These are phyloP conservation scores for Penicillium sp. DNA, from an alignment of 2,329 filamentous ascomycete genomes.

Conservation along the genomic window DNA sequence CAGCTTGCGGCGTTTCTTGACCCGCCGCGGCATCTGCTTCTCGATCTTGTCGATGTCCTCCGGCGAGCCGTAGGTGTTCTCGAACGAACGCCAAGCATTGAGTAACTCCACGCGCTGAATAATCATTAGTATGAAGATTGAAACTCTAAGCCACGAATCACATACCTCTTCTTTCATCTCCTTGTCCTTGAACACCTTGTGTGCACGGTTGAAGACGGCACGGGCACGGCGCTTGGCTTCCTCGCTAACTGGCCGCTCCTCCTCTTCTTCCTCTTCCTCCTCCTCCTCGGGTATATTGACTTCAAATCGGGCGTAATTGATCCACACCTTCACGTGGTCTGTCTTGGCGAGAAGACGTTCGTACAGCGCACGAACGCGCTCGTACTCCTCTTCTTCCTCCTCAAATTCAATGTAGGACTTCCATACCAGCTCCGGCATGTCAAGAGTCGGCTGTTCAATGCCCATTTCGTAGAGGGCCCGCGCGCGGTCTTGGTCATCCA, in stretches of 20 bases:
- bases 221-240: conserved; percentile 81
- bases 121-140: conserved; percentile 32
- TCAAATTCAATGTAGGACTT: conserved; percentile 99
- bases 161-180: conserved; percentile 82
- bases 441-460: conserved; percentile 75
- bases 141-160: conserved; percentile 1
- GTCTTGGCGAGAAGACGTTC: conserved; percentile 91
- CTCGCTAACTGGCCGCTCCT: conserved; percentile 69
- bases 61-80: conserved; percentile 75
- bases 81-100: conserved; percentile 90
- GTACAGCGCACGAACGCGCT: conserved; percentile 77
- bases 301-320: conserved; percentile 97
- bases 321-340: conserved; percentile 99
- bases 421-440: conserved; percentile 98
- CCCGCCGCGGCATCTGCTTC: conserved; percentile 88
- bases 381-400: conserved; percentile 91
- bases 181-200: conserved; percentile 83
- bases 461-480: conserved; percentile 91
- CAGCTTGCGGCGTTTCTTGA: conserved; percentile 87
- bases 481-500: conserved; percentile 86
- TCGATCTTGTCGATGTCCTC: conserved; percentile 80
- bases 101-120: conserved; percentile 76
- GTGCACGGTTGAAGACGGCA: conserved; percentile 79
- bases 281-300: conserved; percentile 83
- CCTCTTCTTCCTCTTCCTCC: conserved; percentile 61